Percentiles rank a stretch among this genome's conserved stretches.
phyloP scores from a whole-genome alignment of 352 stramenopile genomes.

The Phytophthora sp. region DNA sequence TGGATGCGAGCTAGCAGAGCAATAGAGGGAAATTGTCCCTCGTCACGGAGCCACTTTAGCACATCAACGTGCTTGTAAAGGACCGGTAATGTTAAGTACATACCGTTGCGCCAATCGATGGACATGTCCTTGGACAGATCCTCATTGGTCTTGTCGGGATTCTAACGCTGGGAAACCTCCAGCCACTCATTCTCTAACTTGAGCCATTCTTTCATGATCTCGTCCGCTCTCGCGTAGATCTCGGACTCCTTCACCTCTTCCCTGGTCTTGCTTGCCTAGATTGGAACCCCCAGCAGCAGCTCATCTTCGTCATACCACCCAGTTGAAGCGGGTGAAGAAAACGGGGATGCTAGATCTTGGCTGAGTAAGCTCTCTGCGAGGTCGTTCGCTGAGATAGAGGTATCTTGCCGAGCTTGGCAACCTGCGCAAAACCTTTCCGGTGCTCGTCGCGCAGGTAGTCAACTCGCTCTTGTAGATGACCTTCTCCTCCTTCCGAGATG shows the following conservation, averaged over 20 bases:
- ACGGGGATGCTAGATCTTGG: background rate
- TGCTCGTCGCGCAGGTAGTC: background rate
- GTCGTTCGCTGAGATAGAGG: background rate
- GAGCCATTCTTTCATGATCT: background rate
- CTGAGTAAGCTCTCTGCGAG: background rate
- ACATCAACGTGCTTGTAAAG: slow-evolving; percentile 18
- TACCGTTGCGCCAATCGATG: background rate
- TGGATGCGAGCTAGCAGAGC: background rate
- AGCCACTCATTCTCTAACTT: slow-evolving; percentile 3
- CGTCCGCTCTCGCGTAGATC: slow-evolving; percentile 8
- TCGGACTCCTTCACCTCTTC: slow-evolving; percentile 9
- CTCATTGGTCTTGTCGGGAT: background rate
- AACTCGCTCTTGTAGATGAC: background rate
- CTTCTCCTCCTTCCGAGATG: background rate
- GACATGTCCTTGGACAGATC: background rate
- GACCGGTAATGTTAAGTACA: background rate
- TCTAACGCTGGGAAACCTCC: background rate
- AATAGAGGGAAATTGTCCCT: background rate
- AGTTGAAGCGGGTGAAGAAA: background rate
- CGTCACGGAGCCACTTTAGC: slow-evolving; percentile 9
- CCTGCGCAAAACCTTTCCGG: background rate
- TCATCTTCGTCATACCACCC: slow-evolving; percentile 16
- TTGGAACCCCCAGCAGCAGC: slow-evolving; percentile 4
- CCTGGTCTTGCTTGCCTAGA: background rate
- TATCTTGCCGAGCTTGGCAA: slow-evolving; percentile 5